Base-by-base conservation (phyloP, 352 stramenopile species). In the Aphanomyces stellatus region DNA sequence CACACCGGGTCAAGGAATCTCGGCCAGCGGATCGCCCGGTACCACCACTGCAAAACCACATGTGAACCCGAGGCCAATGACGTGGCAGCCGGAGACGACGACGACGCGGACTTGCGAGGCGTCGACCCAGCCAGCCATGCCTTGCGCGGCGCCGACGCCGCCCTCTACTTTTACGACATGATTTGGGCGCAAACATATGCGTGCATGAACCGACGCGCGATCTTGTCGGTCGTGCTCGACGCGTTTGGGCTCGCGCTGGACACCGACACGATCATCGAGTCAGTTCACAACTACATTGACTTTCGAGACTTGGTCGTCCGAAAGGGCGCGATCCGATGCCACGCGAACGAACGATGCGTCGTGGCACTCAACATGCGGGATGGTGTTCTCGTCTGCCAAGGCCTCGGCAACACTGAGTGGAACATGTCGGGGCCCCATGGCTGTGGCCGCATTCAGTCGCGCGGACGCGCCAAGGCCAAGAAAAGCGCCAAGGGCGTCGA, bases 121-220 rank as follows among this genome's bases (percentile, higher is more conserved):
- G 42, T 73, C 28, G 42, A 63, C 28, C 42, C 27, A 24, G 69
- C 24, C 64, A 72, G 53, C 65, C 65, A 60, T 42, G 67, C 40
- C 53, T 72, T 51, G 63, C 63, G 17, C 62, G 66, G 46, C 0
- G 55, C 42, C 53, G 70, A 28, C 49, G 71, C 63, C 63, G 69
- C 27, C 31, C 35, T 60, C n/a, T 76, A 76, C 63, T 64, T 76
- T 51, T 51, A 56, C 60, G 71, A 73, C 40, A 76, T 76, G 71
- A 66, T 72, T 46, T 76, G 67, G 67, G 71, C 56, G 51, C 71
- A 76, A 57, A 55, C 62, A 31, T 76, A 74, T 53, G 71, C 71
- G 1, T 49, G 46, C 43, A 53, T 69, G 34, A 76, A 76, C 61
- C 60, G 71, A 2, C 24, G 53, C 42, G 71, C 67, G 2, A 76